Percentiles rank a stretch among this genome's conserved stretches.
Evolutionary conservation across 2,329 filamentous ascomycete species (phyloP).

Genomic region (Plectosphaerella sp.): DNA sequence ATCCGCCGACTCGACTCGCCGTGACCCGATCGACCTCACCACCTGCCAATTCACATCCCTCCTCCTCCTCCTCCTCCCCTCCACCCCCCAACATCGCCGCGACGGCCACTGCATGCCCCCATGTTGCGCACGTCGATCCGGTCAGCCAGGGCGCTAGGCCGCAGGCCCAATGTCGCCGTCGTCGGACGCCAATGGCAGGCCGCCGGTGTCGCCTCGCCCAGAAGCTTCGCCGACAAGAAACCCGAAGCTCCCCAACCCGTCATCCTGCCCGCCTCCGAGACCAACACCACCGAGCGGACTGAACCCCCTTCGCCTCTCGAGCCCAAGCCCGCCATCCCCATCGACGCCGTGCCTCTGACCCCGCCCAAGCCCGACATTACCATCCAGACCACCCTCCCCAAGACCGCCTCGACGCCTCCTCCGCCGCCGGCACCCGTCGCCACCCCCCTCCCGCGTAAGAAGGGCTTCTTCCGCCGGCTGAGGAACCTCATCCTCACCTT

Average conservation of each 20-base stretch:
- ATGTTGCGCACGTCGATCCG: conserved; percentile 68
- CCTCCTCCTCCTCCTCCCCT: conserved; percentile 23
- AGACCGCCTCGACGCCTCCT: conserved; percentile 24
- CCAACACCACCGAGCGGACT: conserved; percentile 42
- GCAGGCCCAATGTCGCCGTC: conserved; percentile 47
- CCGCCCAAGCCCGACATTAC: conserved; percentile 23
- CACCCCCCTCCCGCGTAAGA: conserved; percentile 44
- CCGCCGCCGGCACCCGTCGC: conserved; percentile 30
- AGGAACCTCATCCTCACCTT: conserved; percentile 74
- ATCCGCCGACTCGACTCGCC: background rate
- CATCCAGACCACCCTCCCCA: conserved; percentile 11
- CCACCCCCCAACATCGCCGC: conserved; percentile 22
- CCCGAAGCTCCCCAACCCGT: conserved; percentile 42
- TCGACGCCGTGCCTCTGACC: conserved; percentile 32
- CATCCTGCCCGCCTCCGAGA: conserved; percentile 51
- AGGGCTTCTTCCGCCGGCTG: conserved; percentile 68
- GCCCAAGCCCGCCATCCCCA: conserved; percentile 29
- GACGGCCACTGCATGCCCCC: conserved; percentile 45
- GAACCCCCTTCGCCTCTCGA: conserved; percentile 33
- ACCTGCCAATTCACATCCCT: conserved; percentile 13
- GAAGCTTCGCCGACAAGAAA: conserved; percentile 53
- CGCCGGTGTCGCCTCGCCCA: conserved; percentile 23
- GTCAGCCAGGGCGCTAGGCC: conserved; percentile 56
- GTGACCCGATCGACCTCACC: background rate
- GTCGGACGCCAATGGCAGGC: conserved; percentile 55